Conservation (phyloP, 2,329 filamentous ascomycete genomes). For the Scorias spongiosa region DNA sequence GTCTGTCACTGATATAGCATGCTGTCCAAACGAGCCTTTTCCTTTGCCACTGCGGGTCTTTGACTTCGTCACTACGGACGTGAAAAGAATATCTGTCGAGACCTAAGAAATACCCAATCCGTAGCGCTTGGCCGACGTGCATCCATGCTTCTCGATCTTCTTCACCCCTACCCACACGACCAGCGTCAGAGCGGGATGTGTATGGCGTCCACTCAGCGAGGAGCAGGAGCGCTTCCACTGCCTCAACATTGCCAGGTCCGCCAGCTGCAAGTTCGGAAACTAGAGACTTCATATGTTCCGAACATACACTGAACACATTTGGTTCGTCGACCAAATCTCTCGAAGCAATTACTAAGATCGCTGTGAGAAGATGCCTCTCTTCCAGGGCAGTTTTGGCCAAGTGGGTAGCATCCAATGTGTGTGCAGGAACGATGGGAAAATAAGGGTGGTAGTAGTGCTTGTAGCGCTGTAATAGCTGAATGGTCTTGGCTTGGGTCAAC, state of each 20-base stretch:
- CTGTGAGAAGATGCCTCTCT: slow-evolving; percentile 53
- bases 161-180: slow-evolving; percentile 53
- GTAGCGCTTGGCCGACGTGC: slow-evolving; percentile 55
- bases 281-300: slow-evolving; percentile 53
- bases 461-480: slow-evolving; percentile 42
- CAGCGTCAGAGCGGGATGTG: slow-evolving; percentile 42
- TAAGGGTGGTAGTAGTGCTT: slow-evolving; percentile 53
- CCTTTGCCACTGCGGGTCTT: slow-evolving; percentile 44
- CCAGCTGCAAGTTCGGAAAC: slow-evolving; percentile 53
- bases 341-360: slow-evolving; percentile 54
- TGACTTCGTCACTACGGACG: slow-evolving; percentile 39
- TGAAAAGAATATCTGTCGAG: slow-evolving; percentile 54
- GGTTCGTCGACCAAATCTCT: slow-evolving; percentile 53
- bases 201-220: slow-evolving; percentile 62
- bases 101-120: slow-evolving; percentile 54
- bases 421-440: slow-evolving; percentile 50
- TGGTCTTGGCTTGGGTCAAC: slow-evolving; percentile 32
- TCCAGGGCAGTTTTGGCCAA: slow-evolving; percentile 42
- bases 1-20: slow-evolving; percentile 51
- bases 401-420: slow-evolving; percentile 39
- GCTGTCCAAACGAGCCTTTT: slow-evolving; percentile 54
- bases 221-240: slow-evolving; percentile 53
- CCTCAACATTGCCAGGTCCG: slow-evolving; percentile 51
- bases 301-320: slow-evolving; percentile 49
- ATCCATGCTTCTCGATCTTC: slow-evolving; percentile 65